Percentiles rank a stretch among this genome's conserved stretches.
phyloP scores from a whole-genome alignment of 768 basidiomycete species.

The Suillus tomentosus region DNA sequence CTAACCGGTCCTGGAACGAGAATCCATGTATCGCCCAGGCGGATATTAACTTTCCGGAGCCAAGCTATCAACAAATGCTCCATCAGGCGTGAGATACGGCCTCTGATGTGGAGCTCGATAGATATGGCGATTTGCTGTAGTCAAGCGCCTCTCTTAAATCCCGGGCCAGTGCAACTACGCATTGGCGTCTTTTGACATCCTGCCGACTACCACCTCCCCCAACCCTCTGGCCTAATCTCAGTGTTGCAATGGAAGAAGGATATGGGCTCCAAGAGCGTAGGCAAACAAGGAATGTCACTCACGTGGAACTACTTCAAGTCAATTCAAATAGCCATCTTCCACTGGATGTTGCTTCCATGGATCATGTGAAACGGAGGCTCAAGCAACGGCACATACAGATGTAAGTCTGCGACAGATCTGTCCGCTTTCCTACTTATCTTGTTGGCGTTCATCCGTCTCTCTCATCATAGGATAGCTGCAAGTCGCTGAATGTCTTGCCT shows the following conservation, averaged over 20 bases:
- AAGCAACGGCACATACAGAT: conserved; percentile 82
- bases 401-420: conserved; percentile 37
- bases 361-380: conserved; percentile 68
- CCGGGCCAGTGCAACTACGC: neutral
- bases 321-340: neutral
- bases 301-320: neutral
- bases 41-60: neutral
- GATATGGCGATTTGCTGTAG: neutral
- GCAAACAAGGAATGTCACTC: neutral
- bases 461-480: conserved; percentile 57
- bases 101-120: neutral
- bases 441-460: neutral
- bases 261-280: neutral
- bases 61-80: neutral
- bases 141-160: neutral
- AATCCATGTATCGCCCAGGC: neutral
- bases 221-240: neutral
- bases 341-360: conserved; percentile 57
- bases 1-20: neutral
- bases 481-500: conserved; percentile 21
- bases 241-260: neutral
- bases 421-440: neutral
- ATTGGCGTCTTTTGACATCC: neutral
- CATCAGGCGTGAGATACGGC: neutral
- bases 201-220: neutral